A percentile compares a stretch with the other conserved stretches of the same genome.
phyloP scores from a whole-genome alignment of 208 protist genomes.

The Leishmania tarentolae region DNA sequence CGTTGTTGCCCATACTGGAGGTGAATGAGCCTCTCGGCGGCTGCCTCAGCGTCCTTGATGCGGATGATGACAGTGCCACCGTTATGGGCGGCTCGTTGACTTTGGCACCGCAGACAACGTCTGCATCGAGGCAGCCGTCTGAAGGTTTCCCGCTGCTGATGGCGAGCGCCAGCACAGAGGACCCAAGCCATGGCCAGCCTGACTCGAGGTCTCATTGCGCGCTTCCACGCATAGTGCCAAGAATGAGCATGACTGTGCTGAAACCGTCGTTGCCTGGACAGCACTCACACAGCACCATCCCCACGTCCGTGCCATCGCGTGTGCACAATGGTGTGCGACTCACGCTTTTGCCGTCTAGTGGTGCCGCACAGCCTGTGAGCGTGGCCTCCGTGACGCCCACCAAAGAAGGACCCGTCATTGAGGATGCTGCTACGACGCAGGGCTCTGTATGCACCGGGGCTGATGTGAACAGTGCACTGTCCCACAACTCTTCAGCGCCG shows the following conservation, averaged over 20 bases:
- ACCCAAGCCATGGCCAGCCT: conserved; percentile 15
- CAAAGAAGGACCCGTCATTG: neutral
- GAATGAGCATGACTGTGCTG: neutral
- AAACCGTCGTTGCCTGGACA: neutral
- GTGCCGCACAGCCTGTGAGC: neutral
- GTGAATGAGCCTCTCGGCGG: neutral
- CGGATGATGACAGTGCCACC: neutral
- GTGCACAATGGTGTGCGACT: neutral
- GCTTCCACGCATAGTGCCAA: conserved; percentile 12
- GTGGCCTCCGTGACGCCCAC: neutral
- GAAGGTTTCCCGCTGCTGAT: conserved; percentile 2
- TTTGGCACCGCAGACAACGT: neutral
- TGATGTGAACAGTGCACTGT: neutral
- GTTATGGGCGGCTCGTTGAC: neutral
- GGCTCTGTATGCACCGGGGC: neutral
- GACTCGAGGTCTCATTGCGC: conserved; percentile 10
- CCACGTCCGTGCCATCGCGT: neutral
- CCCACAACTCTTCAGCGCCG: conserved; percentile 3
- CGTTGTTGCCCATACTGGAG: neutral
- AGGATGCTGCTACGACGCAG: neutral
- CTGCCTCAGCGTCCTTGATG: neutral
- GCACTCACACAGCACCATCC: neutral
- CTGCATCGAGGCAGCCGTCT: neutral
- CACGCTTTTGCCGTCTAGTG: neutral
- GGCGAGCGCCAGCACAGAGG: neutral